A percentile compares a stretch with the other conserved stretches of the same genome.
phyloP scores from a whole-genome alignment of 75 land plant genomes.

The Cupressus sempervirens region DNA sequence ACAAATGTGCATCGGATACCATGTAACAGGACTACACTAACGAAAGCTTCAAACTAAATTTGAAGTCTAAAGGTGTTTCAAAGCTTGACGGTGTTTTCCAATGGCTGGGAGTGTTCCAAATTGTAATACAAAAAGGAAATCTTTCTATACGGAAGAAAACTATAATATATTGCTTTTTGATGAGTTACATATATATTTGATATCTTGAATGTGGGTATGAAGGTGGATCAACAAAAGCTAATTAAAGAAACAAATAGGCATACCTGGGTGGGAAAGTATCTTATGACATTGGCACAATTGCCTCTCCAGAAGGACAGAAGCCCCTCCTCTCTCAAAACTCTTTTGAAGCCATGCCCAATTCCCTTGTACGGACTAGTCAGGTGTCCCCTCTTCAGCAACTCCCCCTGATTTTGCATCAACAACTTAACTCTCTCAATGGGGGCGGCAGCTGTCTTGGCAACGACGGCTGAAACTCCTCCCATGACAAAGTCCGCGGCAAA shows the following conservation, averaged over 20 bases:
- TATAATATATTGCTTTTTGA: background rate
- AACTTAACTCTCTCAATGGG: constrained; percentile 88
- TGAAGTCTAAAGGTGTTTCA: background rate
- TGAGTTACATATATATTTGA: background rate
- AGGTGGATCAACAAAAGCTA: background rate
- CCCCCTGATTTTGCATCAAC: constrained; percentile 75
- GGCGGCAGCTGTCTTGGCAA: constrained; percentile 71
- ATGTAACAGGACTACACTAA: background rate
- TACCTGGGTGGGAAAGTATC: constrained; percentile 92
- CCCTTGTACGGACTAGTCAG: constrained; percentile 59
- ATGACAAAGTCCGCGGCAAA: constrained; percentile 63
- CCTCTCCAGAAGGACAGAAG: constrained; percentile 71
- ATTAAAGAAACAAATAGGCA: background rate
- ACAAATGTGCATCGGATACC: background rate
- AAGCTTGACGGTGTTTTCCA: background rate
- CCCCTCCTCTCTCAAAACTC: constrained; percentile 72
- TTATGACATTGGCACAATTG: constrained; percentile 73
- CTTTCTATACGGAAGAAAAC: background rate
- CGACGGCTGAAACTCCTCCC: constrained; percentile 66
- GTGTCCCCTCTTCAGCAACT: constrained; percentile 56
- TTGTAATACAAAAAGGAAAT: background rate
- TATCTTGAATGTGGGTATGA: background rate
- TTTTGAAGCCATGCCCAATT: constrained; percentile 49
- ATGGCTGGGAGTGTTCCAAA: background rate
- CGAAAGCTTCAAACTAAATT: too few species aligned